Evolutionary conservation across 2,329 filamentous ascomycete species (phyloP), one percentile per base, ranked within the genome.

Genomic region (Coniosporium tulheliwenetii): DNA sequence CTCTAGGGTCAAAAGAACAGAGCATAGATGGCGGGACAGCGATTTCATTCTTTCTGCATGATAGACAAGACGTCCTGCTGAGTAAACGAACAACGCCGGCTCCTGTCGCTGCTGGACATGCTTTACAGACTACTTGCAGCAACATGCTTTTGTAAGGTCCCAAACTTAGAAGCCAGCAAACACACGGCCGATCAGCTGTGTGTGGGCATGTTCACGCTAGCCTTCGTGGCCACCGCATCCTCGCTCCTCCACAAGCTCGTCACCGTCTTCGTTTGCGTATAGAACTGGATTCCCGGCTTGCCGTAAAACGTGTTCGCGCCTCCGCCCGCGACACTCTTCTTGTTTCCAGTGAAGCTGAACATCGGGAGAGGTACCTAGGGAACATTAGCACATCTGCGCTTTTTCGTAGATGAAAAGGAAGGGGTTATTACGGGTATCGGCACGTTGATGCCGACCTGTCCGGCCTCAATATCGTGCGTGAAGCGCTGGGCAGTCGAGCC

Each of bases 231-330:
- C 38, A 91, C 73, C 1, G 85, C 87, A 65, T 95, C 87, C 54
- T 87, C 78, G 45, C 74, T 77, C 55, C 77, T 77, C 91, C 91
- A 98, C 58, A 93, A 65, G 49, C 85, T 81, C 40, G 91, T 98
- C 38, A 98, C 91, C 2, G 91, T 98, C 82, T 98, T 96, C 57
- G 83, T 75, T 66, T 96, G 91, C 2, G 91, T 98, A 64, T 93
- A 96, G 59, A 98, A 98, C 57, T 83, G 79, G 58, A 98, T 64
- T 16, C 89, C 91, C 1, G 86, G 85, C 63, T 84, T 82, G 49
- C 91, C 91, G 64, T 98, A 98, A 60, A 98, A 96, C 12, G 86
- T 93, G 65, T 76, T 93, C 32, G 84, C 82, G 45, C 91, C 89
- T 40, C 87, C 87, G 41, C 89, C 91, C 1, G 91, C 91, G 43